Conservation (phyloP, 1,284 basidiomycete species). For the Ceratorhiza oryzae-sativae region DNA sequence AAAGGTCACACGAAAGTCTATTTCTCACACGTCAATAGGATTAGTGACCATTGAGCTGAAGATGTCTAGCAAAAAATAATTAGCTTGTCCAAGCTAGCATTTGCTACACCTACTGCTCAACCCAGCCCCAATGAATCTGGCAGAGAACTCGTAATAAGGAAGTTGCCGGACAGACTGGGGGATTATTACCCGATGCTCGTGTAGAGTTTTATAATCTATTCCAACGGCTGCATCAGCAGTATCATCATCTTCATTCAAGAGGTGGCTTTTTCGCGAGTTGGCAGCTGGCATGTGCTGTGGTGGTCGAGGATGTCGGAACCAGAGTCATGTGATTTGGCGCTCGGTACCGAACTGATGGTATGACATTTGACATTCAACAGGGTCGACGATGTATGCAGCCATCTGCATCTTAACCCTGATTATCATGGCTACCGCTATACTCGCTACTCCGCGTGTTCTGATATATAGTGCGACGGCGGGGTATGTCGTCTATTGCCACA, state of each 20-base stretch:
- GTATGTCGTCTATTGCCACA: constrained; percentile 45
- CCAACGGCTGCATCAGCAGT: constrained; percentile 24
- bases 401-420: neutral
- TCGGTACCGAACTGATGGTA: neutral
- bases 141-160: constrained; percentile 24
- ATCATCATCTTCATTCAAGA: constrained; percentile 16
- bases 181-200: constrained; percentile 21
- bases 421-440: constrained; percentile 9
- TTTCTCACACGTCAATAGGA: constrained; percentile 52
- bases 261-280: constrained; percentile 4
- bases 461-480: constrained; percentile 49
- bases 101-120: constrained; percentile 40
- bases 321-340: neutral
- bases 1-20: neutral
- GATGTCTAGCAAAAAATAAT: constrained; percentile 49
- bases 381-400: neutral
- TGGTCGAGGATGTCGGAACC: neutral
- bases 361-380: neutral
- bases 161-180: constrained; percentile 14
- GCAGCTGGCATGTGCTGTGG: constrained; percentile 5
- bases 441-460: constrained; percentile 42
- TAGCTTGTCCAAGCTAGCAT: neutral
- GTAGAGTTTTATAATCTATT: constrained; percentile 13
- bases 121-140: constrained; percentile 40
- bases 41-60: constrained; percentile 53